Evolutionary conservation across 352 stramenopile genomes (phyloP), one percentile per base, ranked within the genome.

Genomic region (Bremia lactucae): DNA sequence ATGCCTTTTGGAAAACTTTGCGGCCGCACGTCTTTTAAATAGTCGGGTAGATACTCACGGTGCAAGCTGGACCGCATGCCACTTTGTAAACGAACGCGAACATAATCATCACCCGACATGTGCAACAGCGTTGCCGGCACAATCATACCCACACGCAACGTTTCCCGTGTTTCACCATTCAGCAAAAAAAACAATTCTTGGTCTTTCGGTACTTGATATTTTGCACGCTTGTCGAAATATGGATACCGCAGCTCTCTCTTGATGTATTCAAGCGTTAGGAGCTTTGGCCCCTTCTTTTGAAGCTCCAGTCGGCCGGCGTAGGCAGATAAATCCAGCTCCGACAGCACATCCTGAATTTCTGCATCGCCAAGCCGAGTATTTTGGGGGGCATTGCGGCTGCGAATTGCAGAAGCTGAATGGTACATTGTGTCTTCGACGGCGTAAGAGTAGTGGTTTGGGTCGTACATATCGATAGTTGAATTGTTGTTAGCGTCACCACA

Each of bases 371-470:
- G 52, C 0, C 76, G 64, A 35, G 56, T 65, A 42, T 73, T 80
- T 21, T 67, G 52, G 10, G 75, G 55, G 2, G 64, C 68, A 34
- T 77, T 80, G 14, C 62, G 67, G 16, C 61, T 83, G 42, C 73
- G 72, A 61, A 92, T 94, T 10, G 78, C 73, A 22, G 77, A 87
- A 7, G 75, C 77, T 29, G 79, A 92, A 52, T 94, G 79, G 46
- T 88, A 94, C 82, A 94, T 94, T 11, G 80, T 92, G 47, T 94
- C 82, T 72, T 94, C 82, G 5, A 94, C 82, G 2, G 78, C 79
- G 34, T 91, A 92, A 7, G 82, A 92, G 50, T 94, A 94, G 42
- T 94, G 79, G 34, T 90, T 89, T 23, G 82, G 82, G 24, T 94
- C 82, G 36, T 91, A 94, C 75, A 94, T 87, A 53, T 94, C 82